Evolutionary conservation across 2,329 filamentous ascomycete genomes (phyloP).

Genomic region (Aspergillus sp.): DNA sequence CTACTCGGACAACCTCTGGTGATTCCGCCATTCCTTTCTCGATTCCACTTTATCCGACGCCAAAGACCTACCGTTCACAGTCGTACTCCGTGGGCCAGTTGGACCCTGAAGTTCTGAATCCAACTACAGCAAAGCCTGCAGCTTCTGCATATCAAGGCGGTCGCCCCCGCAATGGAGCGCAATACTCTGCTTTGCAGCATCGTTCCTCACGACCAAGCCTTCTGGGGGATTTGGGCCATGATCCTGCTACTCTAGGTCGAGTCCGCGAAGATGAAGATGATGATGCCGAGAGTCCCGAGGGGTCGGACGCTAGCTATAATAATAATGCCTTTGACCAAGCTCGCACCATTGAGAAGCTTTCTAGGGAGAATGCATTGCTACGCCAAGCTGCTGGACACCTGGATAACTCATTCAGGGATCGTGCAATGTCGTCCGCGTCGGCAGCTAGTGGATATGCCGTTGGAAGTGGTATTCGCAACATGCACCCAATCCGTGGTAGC

Average conservation of each 20-base stretch:
- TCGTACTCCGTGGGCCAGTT: constrained; percentile 95
- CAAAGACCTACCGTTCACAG: constrained; percentile 91
- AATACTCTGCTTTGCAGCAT: constrained; percentile 74
- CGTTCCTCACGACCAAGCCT: constrained; percentile 69
- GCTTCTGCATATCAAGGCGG: constrained; percentile 31
- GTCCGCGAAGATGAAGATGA: constrained; percentile 56
- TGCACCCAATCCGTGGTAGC: constrained; percentile 47
- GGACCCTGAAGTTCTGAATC: constrained; percentile 64
- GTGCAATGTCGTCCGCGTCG: constrained; percentile 47
- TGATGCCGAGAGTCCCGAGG: constrained; percentile 45
- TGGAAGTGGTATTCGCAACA: constrained; percentile 35
- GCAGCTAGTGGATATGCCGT: constrained; percentile 39
- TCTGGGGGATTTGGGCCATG: constrained; percentile 51
- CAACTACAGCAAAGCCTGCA: constrained; percentile 39
- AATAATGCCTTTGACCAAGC: constrained; percentile 47
- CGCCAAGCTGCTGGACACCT: constrained; percentile 49
- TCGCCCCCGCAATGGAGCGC: constrained; percentile 46
- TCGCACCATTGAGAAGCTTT: constrained; percentile 52
- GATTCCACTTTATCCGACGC: constrained; percentile 85
- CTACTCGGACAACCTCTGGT: constrained; percentile 48
- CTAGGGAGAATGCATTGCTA: constrained; percentile 52
- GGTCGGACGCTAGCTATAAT: constrained; percentile 43
- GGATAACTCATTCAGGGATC: constrained; percentile 45
- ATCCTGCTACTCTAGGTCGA: constrained; percentile 51
- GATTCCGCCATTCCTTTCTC: constrained; percentile 75